Percentiles rank a stretch among this genome's conserved stretches.
phyloP scores from a whole-genome alignment of 2,329 filamentous ascomycete species.

The Penicillium polonicum region DNA sequence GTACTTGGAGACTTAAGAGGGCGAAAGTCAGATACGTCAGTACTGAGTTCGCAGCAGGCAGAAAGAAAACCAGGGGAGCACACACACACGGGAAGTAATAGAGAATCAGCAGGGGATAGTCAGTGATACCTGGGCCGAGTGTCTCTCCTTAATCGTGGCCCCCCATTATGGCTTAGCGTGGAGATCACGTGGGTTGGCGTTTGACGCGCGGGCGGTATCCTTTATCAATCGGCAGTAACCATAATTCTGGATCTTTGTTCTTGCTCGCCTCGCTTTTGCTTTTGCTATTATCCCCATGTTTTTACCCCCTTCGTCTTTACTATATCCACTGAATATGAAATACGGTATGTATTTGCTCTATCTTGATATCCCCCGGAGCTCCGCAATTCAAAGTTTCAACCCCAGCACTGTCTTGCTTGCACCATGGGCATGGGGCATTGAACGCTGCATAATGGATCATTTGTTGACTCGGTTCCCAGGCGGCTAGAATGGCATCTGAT shows the following conservation, averaged over 20 bases:
- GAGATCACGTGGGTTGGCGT: slow-evolving; percentile 19
- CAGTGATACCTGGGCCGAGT: slow-evolving; percentile 19
- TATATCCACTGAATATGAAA: background rate
- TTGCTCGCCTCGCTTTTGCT: background rate
- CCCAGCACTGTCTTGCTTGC: background rate
- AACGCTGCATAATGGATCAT: background rate
- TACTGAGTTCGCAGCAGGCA: background rate
- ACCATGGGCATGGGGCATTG: background rate
- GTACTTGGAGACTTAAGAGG: background rate
- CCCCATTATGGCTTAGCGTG: slow-evolving; percentile 10
- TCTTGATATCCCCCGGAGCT: too few species aligned
- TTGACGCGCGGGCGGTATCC: slow-evolving; percentile 6
- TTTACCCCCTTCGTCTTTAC: background rate
- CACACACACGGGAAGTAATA: slow-evolving; percentile 10
- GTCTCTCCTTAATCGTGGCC: slow-evolving; percentile 23
- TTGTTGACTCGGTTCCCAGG: background rate
- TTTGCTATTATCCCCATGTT: background rate
- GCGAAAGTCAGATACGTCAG: slow-evolving; percentile 1
- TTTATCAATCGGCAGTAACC: slow-evolving; percentile 3
- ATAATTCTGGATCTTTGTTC: background rate
- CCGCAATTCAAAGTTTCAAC: background rate
- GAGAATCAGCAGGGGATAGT: slow-evolving; percentile 21
- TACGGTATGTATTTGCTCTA: background rate
- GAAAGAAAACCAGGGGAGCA: background rate
- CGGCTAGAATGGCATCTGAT: slow-evolving; percentile 5